Percentiles rank a stretch among this genome's conserved stretches.
Conservation (phyloP, 257 asterid species). For the Gentiana dahurica region DNA sequence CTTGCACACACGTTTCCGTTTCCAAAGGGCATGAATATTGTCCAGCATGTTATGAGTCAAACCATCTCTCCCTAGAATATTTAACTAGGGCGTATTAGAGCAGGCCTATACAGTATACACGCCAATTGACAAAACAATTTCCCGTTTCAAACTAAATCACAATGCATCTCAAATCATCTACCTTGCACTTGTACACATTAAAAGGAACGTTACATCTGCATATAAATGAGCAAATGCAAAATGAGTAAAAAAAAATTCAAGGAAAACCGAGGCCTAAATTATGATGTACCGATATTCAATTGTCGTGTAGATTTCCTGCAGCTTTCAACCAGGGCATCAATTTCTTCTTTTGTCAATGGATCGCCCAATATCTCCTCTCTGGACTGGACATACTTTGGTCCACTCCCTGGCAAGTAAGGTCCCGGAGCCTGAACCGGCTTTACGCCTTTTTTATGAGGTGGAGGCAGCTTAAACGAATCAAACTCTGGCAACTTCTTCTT, state of each 20-base stretch:
- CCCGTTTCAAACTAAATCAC: background rate
- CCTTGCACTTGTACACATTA: background rate
- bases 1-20: conserved; percentile 79
- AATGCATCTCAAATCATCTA: background rate
- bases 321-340: conserved; percentile 42
- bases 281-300: conserved; percentile 58
- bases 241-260: background rate
- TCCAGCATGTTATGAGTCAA: conserved; percentile 95
- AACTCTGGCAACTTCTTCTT: conserved; percentile 76
- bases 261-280: background rate
- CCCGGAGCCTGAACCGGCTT: conserved; percentile 98
- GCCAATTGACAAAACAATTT: background rate
- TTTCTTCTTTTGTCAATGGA: conserved; percentile 66
- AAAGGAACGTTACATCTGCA: background rate
- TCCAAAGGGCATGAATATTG: conserved; percentile 89
- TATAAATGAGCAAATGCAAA: background rate
- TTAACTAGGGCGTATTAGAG: background rate
- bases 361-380: conserved; percentile 72
- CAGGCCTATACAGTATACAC: background rate
- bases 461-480: conserved; percentile 83
- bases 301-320: conserved; percentile 49
- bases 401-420: conserved; percentile 72
- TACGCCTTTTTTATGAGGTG: conserved; percentile 77
- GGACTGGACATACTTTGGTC: conserved; percentile 63
- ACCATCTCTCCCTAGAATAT: conserved; percentile 78